Base-by-base conservation (phyloP, 2,329 filamentous ascomycete genomes). In the Mollisia scopiformis region DNA sequence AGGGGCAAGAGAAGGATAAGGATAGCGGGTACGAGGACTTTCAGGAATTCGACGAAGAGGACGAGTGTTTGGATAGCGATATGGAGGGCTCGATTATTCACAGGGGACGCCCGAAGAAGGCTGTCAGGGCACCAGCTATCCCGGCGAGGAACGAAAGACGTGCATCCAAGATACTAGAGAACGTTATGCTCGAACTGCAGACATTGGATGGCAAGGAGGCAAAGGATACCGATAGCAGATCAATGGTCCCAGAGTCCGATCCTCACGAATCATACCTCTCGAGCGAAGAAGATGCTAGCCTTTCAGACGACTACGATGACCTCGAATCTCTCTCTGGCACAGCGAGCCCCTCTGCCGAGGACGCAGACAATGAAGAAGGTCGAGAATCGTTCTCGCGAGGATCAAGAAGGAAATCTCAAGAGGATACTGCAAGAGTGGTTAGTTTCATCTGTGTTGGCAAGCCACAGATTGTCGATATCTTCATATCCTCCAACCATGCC, bases 231-330 rank as follows among this genome's bases (percentile, higher is more conserved):
- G 62, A 66, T 16, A 62, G 51, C 6, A 33, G 43, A 10, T 62
- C 64, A 8, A 46, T 64, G n/a, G 51, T 68, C 16, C 50, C 68
- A 28, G 61, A 66, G 54, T 52, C 65, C 16, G 68, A 74, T 64
- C 82, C 84, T 6, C 85, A 87, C 71, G 82, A 86, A 59, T 69
- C 84, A 60, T 89, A 89, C 72, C 81, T 89, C 27, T 88, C 85
- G 1, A 88, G 85, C 0, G 86, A 89, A 66, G 86, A 89, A 71
- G 86, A 88, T 64, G 84, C 81, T 30, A 88, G 86, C 1, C 86
- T 86, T 1, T 84, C 83, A 49, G 85, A 86, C 72, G 82, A 85
- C 68, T 80, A 80, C 68, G 87, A 84, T 58, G 84, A 85, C 66
- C 82, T 80, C 8, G 31, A 35, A 35, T 35, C n/a, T n/a, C n/a